A percentile compares a stretch with the other conserved stretches of the same genome.
Conservation (phyloP, 163 green algal species). For the Coccomyxa subellipsoidea region DNA sequence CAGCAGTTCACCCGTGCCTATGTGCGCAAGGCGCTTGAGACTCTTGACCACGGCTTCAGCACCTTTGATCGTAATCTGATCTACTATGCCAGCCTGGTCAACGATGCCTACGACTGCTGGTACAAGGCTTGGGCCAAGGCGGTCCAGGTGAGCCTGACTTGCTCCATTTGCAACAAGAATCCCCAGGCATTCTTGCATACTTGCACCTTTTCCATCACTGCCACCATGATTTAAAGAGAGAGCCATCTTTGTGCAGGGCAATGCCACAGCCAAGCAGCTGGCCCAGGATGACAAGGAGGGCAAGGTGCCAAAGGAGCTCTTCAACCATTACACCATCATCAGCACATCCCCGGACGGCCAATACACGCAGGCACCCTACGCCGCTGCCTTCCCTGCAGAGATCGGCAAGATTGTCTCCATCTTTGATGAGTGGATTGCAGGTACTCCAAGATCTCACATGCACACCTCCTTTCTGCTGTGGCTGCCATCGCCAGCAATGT, state of each 20-base stretch:
- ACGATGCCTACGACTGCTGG: constrained; percentile 8
- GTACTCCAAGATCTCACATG: background rate
- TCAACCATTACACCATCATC: constrained; percentile 23
- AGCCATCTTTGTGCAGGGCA: too few species aligned
- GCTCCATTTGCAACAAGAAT: background rate
- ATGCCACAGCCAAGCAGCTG: constrained; percentile 5
- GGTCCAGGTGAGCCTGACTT: background rate
- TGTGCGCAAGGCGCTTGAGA: constrained; percentile 12
- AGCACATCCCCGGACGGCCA: background rate
- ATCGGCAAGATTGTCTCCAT: background rate
- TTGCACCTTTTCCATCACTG: too few species aligned
- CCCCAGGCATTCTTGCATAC: background rate
- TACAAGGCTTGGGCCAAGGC: constrained; percentile 8
- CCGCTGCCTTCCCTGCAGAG: constrained; percentile 12
- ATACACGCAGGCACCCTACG: constrained; percentile 18
- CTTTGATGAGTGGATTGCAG: constrained; percentile 18
- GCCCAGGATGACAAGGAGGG: constrained; percentile 10
- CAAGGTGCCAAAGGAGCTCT: constrained; percentile 8
- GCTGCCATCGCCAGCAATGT: too few species aligned
- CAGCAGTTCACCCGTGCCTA: constrained; percentile 11
- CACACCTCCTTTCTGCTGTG: too few species aligned
- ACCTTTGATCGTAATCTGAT: constrained; percentile 11
- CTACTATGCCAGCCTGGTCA: constrained; percentile 14
- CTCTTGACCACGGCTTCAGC: constrained; percentile 5
- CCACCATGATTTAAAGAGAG: too few species aligned